Evolutionary conservation across 768 basidiomycete species (phyloP), one percentile per base, ranked within the genome.

Genomic region (Albatrellus ellisii): DNA sequence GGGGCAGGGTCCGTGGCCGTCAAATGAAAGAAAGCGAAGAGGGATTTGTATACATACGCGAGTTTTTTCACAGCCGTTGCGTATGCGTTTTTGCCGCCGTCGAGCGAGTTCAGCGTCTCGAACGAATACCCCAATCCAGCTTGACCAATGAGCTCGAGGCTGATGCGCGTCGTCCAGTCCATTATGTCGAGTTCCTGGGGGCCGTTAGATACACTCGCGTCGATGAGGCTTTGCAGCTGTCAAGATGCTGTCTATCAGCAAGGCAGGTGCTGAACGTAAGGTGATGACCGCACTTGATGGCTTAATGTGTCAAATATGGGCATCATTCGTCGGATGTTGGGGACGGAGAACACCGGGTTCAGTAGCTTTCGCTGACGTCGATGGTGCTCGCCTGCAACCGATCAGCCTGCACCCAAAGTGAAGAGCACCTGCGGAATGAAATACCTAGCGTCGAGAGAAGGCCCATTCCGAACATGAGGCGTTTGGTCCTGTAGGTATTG

Each of bases 81-180:
- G 48, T 46, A 57, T 56, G 4, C 64, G 62, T 15, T 62, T 63
- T 7, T 55, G 60, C 25, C 26, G 22, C 27, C 36, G 20, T 44
- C 36, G 12, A n/a, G n/a, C 15, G 20, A 7, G 35, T 36, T 36
- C 15, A 44, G 20, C 11, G 36, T 26, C 6, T 33, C 43, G 20
- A 44, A 44, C 4, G 28, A 38, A 25, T 44, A 31, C 29, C 43
- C 43, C 6, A 44, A 25, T 12, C 43, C 36, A 17, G 21, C 43
- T 31, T 44, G 36, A 6, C 36, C 43, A 14, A 44, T 44, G 29
- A 44, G 37, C 22, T 44, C 36, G 36, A 39, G 21, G 17, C 36
- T 27, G n/a, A 44, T 28, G 25, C 29, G 26, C 7, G 36, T 22
- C 43, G 14, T 24, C 36, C 37, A 44, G 3, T n/a, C 17, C 18